Percentiles rank a stretch among this genome's conserved stretches.
Conservation (phyloP, 75 land plant species). For the Larix kaempferi region DNA sequence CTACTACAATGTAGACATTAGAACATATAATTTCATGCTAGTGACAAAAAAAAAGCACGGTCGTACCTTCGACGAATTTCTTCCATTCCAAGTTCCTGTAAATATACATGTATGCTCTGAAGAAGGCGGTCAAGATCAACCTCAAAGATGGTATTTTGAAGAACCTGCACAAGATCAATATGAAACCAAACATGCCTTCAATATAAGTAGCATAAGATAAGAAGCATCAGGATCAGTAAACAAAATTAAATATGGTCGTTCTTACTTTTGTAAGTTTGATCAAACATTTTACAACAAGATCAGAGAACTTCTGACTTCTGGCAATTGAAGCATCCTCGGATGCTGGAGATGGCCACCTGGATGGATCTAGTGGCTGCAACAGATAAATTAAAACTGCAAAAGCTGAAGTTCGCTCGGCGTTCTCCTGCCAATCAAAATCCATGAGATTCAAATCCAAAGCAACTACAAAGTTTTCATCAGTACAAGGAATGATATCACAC, state of each 20-base stretch:
- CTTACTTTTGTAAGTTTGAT: conserved; percentile 94
- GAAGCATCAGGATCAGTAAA: not conserved
- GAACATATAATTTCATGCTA: too few species aligned
- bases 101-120: conserved; percentile 94
- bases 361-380: conserved; percentile 78
- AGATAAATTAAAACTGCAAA: conserved; percentile 92
- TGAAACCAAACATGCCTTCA: not conserved
- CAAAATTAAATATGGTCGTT: not conserved
- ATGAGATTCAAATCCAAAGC: not conserved
- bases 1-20: too few species aligned
- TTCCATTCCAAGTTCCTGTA: conserved; percentile 98
- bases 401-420: conserved; percentile 97
- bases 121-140: conserved; percentile 95
- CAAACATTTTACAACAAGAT: conserved; percentile 95
- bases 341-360: conserved; percentile 76
- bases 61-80: conserved; percentile 89
- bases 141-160: conserved; percentile 82
- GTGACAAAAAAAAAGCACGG: not conserved
- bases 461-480: not conserved
- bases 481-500: not conserved
- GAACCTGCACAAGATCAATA: conserved; percentile 52
- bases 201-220: not conserved
- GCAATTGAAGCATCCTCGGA: conserved; percentile 45
- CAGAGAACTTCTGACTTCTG: conserved; percentile 92
- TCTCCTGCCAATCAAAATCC: conserved; percentile 62